Conservation (phyloP, 176 grass and related monocot genomes). For the Triticum monococcum region DNA sequence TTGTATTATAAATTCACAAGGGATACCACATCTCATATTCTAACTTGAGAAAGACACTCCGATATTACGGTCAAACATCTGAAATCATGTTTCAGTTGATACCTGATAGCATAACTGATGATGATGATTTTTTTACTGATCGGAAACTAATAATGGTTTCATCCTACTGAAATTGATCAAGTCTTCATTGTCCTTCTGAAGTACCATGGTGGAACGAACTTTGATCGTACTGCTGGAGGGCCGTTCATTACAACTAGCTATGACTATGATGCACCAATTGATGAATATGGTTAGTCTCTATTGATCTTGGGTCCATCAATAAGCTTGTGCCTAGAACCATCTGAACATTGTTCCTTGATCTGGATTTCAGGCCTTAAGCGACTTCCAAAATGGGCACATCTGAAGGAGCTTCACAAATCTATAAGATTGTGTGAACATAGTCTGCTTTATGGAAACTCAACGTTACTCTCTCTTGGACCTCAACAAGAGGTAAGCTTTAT, state of each 20-base stretch:
- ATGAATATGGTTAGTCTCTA: constrained; percentile 82
- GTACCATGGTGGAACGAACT: constrained; percentile 99
- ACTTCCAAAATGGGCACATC: constrained; percentile 94
- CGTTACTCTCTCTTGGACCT: constrained; percentile 52
- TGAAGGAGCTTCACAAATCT: constrained; percentile 89
- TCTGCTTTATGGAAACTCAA: constrained; percentile 74
- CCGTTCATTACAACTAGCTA: constrained; percentile 99
- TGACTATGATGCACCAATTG: constrained; percentile 98
- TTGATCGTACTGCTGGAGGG: constrained; percentile 89
- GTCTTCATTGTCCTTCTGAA: constrained; percentile 36
- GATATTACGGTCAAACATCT: not conserved
- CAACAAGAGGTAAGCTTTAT: constrained; percentile 68
- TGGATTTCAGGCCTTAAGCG: constrained; percentile 66
- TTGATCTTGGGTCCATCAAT: constrained; percentile 10
- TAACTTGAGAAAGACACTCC: not conserved
- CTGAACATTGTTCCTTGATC: not conserved
- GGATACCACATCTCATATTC: not conserved
- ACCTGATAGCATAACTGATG: not conserved
- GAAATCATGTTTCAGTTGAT: constrained; percentile 13
- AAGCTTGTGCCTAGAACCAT: not conserved
- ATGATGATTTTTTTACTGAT: not conserved
- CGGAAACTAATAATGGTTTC: not conserved
- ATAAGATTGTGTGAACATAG: constrained; percentile 82
- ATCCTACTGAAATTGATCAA: constrained; percentile 19
- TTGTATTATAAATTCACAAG: not conserved